Evolutionary conservation across 306 rosid genomes (phyloP), one percentile per base, ranked within the genome.

Genomic region (Cicer cuneatum): DNA sequence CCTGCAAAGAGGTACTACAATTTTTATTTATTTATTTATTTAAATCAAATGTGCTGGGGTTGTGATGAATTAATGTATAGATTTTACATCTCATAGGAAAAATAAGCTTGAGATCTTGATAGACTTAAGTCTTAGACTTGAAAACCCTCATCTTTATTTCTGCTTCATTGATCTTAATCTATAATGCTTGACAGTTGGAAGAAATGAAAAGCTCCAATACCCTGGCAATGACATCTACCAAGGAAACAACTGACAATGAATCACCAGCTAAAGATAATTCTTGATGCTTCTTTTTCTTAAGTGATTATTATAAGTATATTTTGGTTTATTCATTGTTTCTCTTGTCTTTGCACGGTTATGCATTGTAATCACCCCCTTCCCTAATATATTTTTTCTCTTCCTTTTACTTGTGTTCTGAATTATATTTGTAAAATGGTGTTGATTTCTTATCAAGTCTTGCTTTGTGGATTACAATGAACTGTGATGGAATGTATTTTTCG

Each of bases 1-100:
- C 87, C 49, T 87, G 91, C 89, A 83, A 84, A 83, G 93, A 93
- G 97, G 98, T 93, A 13, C 15, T 43, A n/a, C 24, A 19, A 52
- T 33, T 33, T 6, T 66, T 29, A 7, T 45, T 0, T 38, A 7
- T 15, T n/a, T 10, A 5, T 8, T 46, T 0, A 29, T 29, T 29
- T 29, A 29, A 29, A 29, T 29, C 35, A 29, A 29, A 29, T 29
- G 35, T 29, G 35, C 35, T 29, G 35, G 35, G 4, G 5, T 29
- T 29, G 35, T 29, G 35, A 29, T 29, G 35, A 29, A 29, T 29
- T 29, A 29, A 29, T 29, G 35, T 29, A 29, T 29, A 29, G 35
- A 5, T 29, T 29, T 29, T 4, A 29, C 35, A 29, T 29, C 35
- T 29, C 35, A 29, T 5, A 29, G 35, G 4, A 29, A 29, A 29